Percentiles rank a stretch among this genome's conserved stretches.
Conservation (phyloP, 169 alveolate species). For the Plasmodium malariae region DNA sequence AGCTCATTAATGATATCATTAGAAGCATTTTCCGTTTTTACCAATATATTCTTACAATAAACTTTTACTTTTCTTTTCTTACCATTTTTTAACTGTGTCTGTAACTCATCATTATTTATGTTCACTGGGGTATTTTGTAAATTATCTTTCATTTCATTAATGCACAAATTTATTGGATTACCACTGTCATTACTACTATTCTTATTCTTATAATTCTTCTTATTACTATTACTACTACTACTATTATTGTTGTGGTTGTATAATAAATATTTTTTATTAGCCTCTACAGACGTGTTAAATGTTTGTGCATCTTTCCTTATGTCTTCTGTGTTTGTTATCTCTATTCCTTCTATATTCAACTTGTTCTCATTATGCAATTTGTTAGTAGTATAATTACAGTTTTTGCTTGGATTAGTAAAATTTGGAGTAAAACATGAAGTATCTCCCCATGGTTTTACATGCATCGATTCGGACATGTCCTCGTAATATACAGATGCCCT, state of each 20-base stretch:
- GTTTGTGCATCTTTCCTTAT: background rate
- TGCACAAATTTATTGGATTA: background rate
- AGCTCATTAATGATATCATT: background rate
- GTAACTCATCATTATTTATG: conserved; percentile 1
- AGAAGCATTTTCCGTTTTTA: background rate
- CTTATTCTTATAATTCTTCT: background rate
- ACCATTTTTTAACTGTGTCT: background rate
- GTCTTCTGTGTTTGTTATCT: background rate
- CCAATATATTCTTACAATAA: background rate
- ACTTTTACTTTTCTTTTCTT: background rate
- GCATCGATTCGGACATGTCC: no score
- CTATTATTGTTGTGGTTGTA: background rate
- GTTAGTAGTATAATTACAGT: no score
- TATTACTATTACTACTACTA: background rate
- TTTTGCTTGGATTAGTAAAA: no score
- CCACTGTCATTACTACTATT: background rate
- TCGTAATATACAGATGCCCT: no score
- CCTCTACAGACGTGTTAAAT: background rate
- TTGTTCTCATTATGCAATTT: conserved; percentile 5
- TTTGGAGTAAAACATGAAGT: no score
- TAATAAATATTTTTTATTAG: background rate
- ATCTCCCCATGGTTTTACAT: no score
- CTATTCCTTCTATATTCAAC: background rate
- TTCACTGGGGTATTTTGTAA: background rate
- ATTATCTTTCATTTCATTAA: no score